phyloP scores from a whole-genome alignment of 805 yeast genomes.

The Saccharomycopsis lassenensis region DNA sequence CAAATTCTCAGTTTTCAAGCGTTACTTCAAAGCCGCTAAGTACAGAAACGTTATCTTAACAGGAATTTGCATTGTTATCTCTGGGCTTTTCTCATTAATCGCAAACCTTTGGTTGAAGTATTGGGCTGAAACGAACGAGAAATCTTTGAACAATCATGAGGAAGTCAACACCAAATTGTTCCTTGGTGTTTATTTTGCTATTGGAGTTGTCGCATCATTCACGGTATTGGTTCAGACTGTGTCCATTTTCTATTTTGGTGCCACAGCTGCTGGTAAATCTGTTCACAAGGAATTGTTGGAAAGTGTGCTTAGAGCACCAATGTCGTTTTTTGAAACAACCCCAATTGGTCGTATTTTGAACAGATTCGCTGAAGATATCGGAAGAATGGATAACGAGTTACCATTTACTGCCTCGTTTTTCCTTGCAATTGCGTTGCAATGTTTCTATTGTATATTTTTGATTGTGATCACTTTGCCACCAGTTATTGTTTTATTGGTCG shows the following conservation, averaged over 20 bases:
- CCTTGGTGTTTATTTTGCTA: slow-evolving; percentile 41
- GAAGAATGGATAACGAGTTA: slow-evolving; percentile 41
- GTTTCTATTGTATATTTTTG: slow-evolving; percentile 39
- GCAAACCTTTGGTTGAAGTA: slow-evolving; percentile 56
- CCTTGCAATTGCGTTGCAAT: slow-evolving; percentile 33
- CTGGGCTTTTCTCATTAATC: slow-evolving; percentile 28
- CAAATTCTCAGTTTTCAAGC: slow-evolving; percentile 38
- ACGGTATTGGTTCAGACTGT: slow-evolving; percentile 36
- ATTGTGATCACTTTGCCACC: slow-evolving; percentile 45
- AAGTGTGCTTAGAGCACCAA: slow-evolving; percentile 58
- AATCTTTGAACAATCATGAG: slow-evolving; percentile 32
- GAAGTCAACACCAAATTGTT: slow-evolving; percentile 25
- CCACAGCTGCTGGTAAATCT: slow-evolving; percentile 43
- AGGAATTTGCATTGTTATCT: slow-evolving; percentile 27
- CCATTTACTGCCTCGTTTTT: slow-evolving; percentile 45
- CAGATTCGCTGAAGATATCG: slow-evolving; percentile 60
- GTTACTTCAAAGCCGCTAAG: slow-evolving; percentile 53
- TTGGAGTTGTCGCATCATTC: slow-evolving; percentile 44
- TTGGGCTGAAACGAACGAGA: slow-evolving; percentile 51
- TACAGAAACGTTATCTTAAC: slow-evolving; percentile 33
- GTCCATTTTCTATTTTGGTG: slow-evolving; percentile 40
- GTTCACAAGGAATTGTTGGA: slow-evolving; percentile 49
- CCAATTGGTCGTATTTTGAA: slow-evolving; percentile 80
- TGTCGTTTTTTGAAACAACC: slow-evolving; percentile 74
- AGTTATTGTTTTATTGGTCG: slow-evolving; percentile 36